Percentiles rank a stretch among this genome's conserved stretches.
phyloP scores from a whole-genome alignment of 371 early-diverging fungal genomes.

The Amoeboaphelidium occidentale region DNA sequence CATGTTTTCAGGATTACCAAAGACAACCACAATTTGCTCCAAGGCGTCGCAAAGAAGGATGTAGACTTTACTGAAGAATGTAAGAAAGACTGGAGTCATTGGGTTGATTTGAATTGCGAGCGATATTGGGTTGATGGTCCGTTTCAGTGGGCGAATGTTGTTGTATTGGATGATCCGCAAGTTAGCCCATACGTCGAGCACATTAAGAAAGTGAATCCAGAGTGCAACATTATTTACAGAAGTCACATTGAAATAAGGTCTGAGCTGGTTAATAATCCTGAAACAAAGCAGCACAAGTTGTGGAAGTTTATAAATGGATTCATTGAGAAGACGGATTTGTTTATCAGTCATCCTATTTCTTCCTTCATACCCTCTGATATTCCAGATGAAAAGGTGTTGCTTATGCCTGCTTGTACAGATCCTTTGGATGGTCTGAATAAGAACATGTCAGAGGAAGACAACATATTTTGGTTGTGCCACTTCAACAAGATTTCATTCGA shows the following conservation, averaged over 20 bases:
- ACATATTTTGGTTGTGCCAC: slow-evolving; percentile 26
- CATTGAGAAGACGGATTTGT: slow-evolving; percentile 40
- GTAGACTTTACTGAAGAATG: neutral
- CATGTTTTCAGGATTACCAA: slow-evolving; percentile 60
- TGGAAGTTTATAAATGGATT: slow-evolving; percentile 42
- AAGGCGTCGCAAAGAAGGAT: slow-evolving; percentile 17
- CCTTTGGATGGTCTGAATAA: slow-evolving; percentile 36
- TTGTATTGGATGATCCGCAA: slow-evolving; percentile 73
- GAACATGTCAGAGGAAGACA: slow-evolving; percentile 10
- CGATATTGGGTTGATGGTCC: slow-evolving; percentile 50
- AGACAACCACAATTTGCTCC: slow-evolving; percentile 58
- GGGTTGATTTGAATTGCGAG: slow-evolving; percentile 47
- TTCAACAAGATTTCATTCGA: slow-evolving; percentile 51
- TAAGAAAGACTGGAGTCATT: slow-evolving; percentile 7
- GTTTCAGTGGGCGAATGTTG: slow-evolving; percentile 36
- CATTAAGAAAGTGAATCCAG: slow-evolving; percentile 37
- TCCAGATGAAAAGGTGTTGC: slow-evolving; percentile 28
- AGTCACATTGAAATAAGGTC: slow-evolving; percentile 53
- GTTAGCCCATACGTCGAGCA: slow-evolving; percentile 45
- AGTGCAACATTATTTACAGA: slow-evolving; percentile 45
- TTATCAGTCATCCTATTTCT: slow-evolving; percentile 49
- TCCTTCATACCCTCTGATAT: slow-evolving; percentile 39
- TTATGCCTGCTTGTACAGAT: slow-evolving; percentile 52
- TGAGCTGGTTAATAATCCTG: slow-evolving; percentile 28
- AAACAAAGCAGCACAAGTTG: slow-evolving; percentile 9